Percentiles rank a stretch among this genome's conserved stretches.
Conservation (phyloP, 257 asterid genomes). For the Scutellaria galericulata region DNA sequence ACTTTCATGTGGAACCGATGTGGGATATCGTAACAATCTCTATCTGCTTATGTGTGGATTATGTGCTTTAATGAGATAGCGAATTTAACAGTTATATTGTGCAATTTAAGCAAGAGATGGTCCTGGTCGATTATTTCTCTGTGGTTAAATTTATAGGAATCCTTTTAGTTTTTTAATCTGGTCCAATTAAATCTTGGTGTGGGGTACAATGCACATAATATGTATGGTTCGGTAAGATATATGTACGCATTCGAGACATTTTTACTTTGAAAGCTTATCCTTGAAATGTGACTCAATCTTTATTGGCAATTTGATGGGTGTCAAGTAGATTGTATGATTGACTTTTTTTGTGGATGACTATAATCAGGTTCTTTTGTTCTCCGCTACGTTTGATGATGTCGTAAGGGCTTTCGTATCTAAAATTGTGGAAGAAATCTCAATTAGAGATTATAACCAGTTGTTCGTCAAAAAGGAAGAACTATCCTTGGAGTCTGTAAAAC, state of each 20-base stretch:
- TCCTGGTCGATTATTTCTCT: not conserved
- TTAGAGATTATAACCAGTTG: conserved; percentile 75
- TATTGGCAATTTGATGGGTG: not conserved
- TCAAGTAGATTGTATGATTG: conserved; percentile 5
- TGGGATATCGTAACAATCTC: no score
- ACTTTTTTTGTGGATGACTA: conserved; percentile 26
- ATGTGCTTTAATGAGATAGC: conserved; percentile 9
- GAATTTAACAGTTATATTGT: not conserved
- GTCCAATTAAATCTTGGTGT: not conserved
- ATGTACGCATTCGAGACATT: conserved; percentile 3
- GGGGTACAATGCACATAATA: not conserved
- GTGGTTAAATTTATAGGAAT: conserved; percentile 3
- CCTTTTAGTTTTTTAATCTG: conserved; percentile 3
- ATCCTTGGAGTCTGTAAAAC: conserved; percentile 55
- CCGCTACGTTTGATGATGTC: conserved; percentile 74
- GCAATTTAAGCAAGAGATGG: conserved; percentile 11
- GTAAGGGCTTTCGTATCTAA: conserved; percentile 69
- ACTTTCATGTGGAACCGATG: no score
- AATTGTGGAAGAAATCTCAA: conserved; percentile 52
- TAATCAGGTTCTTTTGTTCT: conserved; percentile 59
- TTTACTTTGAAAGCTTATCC: not conserved
- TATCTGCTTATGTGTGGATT: conserved; percentile 3
- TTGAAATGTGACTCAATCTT: not conserved
- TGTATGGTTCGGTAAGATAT: not conserved
- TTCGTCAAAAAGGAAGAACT: conserved; percentile 62